These are phyloP conservation scores for Macaranga tanarius DNA, from an alignment of 441 rosid genomes.

Conservation along the genomic window DNA sequence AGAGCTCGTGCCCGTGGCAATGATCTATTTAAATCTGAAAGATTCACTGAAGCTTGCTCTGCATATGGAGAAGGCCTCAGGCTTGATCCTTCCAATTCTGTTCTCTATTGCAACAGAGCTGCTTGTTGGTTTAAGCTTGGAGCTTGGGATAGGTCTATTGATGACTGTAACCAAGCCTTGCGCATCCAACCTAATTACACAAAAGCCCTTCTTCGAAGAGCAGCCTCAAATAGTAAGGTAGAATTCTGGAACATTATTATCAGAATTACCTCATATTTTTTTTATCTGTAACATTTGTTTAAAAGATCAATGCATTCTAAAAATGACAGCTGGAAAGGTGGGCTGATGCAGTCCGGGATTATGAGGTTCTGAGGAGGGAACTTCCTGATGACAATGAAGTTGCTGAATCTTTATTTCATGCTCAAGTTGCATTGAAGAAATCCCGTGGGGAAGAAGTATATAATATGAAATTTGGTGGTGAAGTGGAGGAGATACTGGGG, in stretches of 20 bases:
- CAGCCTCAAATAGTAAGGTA: slow-evolving; percentile 88
- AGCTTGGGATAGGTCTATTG: slow-evolving; percentile 71
- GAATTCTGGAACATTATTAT: slow-evolving; percentile 1
- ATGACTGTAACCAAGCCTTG: slow-evolving; percentile 79
- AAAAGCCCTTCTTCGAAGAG: slow-evolving; percentile 87
- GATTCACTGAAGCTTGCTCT: slow-evolving; percentile 76
- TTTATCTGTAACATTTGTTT: background rate
- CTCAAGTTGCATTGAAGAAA: slow-evolving; percentile 85
- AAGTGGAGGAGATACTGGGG: slow-evolving; percentile 66
- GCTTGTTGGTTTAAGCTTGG: slow-evolving; percentile 89
- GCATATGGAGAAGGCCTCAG: slow-evolving; percentile 90
- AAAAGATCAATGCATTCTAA: slow-evolving; percentile 3
- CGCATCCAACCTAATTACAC: slow-evolving; percentile 65
- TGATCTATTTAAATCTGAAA: slow-evolving; percentile 81
- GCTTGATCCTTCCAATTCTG: slow-evolving; percentile 71
- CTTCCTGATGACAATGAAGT: slow-evolving; percentile 80
- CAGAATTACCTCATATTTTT: background rate
- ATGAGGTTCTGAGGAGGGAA: slow-evolving; percentile 73
- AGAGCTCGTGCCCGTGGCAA: slow-evolving; percentile 88
- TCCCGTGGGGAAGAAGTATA: slow-evolving; percentile 88
- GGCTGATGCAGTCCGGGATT: slow-evolving; percentile 87
- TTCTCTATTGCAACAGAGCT: slow-evolving; percentile 73
- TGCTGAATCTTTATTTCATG: slow-evolving; percentile 81
- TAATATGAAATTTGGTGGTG: slow-evolving; percentile 91
- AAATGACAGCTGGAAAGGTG: slow-evolving; percentile 64